phyloP scores from a whole-genome alignment of 768 basidiomycete genomes.

The Phlebiopsis flavidoalba region DNA sequence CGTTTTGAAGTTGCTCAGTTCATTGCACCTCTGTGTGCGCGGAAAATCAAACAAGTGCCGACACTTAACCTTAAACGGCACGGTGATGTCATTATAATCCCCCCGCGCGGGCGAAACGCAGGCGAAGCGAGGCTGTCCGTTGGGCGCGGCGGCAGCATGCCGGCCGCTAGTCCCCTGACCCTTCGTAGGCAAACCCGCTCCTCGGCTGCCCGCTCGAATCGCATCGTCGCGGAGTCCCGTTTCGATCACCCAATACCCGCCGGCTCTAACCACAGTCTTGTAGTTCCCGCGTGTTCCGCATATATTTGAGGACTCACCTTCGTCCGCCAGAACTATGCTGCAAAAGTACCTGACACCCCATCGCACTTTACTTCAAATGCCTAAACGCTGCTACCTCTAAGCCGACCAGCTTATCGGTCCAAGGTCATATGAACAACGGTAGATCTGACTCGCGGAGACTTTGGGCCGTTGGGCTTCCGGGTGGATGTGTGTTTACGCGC shows the following conservation, averaged over 20 bases:
- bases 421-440: constrained; percentile 19
- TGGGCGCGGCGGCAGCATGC: background rate
- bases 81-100: background rate
- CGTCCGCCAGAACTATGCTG: background rate
- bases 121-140: background rate
- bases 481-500: constrained; percentile 24
- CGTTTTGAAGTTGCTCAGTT: background rate
- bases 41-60: background rate
- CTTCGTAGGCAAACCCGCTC: background rate
- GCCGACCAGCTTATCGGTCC: constrained; percentile 18
- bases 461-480: constrained; percentile 23
- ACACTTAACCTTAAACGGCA: background rate
- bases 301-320: background rate
- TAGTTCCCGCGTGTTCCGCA: background rate
- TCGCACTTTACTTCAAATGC: background rate
- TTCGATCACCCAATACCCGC: background rate
- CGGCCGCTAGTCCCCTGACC: background rate
- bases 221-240: background rate
- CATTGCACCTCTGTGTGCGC: background rate
- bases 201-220: background rate
- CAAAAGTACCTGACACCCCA: background rate
- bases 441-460: constrained; percentile 16
- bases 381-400: background rate
- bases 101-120: background rate
- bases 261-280: background rate